Evolutionary conservation across 2,329 filamentous ascomycete genomes (phyloP), one percentile per base, ranked within the genome.

Genomic region (Aspergillus oerlinghausenensis): DNA sequence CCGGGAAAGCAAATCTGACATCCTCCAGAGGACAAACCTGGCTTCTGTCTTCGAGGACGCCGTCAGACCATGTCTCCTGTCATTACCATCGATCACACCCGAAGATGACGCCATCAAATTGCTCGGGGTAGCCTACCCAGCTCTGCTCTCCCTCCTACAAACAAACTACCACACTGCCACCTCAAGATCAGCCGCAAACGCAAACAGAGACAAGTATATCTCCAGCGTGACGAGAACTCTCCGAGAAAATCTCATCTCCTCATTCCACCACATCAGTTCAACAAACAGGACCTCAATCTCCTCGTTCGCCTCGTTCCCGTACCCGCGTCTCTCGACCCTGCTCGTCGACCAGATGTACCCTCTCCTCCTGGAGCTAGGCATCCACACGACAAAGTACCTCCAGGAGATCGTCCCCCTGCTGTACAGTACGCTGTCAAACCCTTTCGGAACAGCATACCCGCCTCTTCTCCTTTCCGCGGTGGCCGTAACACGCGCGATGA

Each of bases 41-140:
- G 71, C 70, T 26, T 75, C 76, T 2, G 76, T 79, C 54, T 79
- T 79, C 57, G 69, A 75, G 64, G 75, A 78, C 45, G 76, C 76
- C 25, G 60, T 79, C 35, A 69, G 66, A 17, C 89, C 90, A 0
- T 85, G 86, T 38, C 80, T 96, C n/a, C 80, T 88, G 7, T 89
- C 86, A 65, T 79, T 96, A 5, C 92, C 93, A 0, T 84, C 81
- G 11, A 77, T 96, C 45, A 96, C 90, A 0, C 85, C 89, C 0
- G 88, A 90, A 65, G 69, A 80, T 0, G 88, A 94, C 55, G 89
- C 89, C 3, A 67, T 88, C 1, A 66, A 68, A 1, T 75, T 97
- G 3, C 80, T 96, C 1, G 67, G 72, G 5, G 78, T 80, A 6
- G 85, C 88, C 0, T 95, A 92, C 62, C 78, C 81, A 7, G 85